A percentile compares a stretch with the other conserved stretches of the same genome.
Conservation (phyloP, 2,329 filamentous ascomycete species). For the Alternaria brassicae region DNA sequence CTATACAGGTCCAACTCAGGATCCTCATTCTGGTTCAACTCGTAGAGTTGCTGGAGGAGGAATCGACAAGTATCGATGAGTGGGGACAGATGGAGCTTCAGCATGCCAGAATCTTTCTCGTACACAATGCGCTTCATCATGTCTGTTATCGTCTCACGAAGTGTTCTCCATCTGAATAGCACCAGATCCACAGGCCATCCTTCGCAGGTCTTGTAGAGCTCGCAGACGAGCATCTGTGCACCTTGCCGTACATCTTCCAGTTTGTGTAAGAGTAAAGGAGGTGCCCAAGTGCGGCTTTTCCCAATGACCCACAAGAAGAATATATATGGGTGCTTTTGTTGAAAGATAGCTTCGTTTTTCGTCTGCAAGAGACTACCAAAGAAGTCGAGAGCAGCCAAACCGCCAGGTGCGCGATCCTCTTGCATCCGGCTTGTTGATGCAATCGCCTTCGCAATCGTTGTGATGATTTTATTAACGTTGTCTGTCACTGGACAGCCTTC, state of each 20-base stretch:
- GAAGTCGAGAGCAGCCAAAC: constrained; percentile 37
- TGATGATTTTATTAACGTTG: constrained; percentile 29
- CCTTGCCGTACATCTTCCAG: constrained; percentile 38
- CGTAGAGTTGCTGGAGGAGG: constrained; percentile 29
- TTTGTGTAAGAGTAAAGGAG: constrained; percentile 38
- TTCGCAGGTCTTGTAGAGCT: constrained; percentile 34
- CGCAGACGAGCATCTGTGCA: constrained; percentile 28
- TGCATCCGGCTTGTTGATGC: constrained; percentile 13
- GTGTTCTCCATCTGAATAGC: constrained; percentile 28
- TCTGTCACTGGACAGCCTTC: constrained; percentile 25
- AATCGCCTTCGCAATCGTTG: constrained; percentile 28
- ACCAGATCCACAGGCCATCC: constrained; percentile 22
- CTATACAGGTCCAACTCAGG: constrained; percentile 27
- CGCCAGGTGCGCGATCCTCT: constrained; percentile 29
- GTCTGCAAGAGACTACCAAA: constrained; percentile 32
- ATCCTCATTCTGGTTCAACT: constrained; percentile 31
- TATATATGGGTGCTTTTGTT: constrained; percentile 24
- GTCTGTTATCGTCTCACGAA: constrained; percentile 27
- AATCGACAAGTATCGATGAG: constrained; percentile 32
- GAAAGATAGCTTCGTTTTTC: constrained; percentile 32
- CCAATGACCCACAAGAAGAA: constrained; percentile 34
- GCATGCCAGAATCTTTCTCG: constrained; percentile 33
- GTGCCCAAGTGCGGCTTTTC: constrained; percentile 25
- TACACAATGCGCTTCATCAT: constrained; percentile 31
- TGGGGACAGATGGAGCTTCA: constrained; percentile 34